Percentiles rank a stretch among this genome's conserved stretches.
These are phyloP conservation scores for Syncephalis plumigaleata DNA, from an alignment of 371 early-diverging fungal genomes.

Conservation along the genomic window DNA sequence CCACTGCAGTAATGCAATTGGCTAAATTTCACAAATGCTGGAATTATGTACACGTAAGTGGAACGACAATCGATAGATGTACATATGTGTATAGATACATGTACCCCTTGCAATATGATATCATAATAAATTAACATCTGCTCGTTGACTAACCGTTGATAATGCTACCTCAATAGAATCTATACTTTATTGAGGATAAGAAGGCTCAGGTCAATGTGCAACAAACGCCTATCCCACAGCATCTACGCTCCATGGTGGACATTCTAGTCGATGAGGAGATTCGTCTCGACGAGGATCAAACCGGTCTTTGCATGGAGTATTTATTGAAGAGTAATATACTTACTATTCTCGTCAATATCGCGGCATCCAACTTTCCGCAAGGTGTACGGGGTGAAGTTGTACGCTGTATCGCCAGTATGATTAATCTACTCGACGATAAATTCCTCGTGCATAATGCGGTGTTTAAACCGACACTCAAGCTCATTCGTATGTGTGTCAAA, in stretches of 20 bases:
- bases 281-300: constrained; percentile 37
- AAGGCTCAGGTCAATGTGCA: constrained; percentile 36
- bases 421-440: constrained; percentile 68
- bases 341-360: constrained; percentile 53
- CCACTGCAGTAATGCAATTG: constrained; percentile 43
- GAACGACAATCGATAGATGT: background rate
- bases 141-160: background rate
- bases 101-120: background rate
- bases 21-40: constrained; percentile 61
- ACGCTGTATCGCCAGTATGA: constrained; percentile 59
- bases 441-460: constrained; percentile 81
- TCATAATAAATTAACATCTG: background rate
- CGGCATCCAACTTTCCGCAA: constrained; percentile 63
- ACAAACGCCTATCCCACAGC: constrained; percentile 62
- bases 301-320: constrained; percentile 84
- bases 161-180: constrained; percentile 5
- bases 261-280: constrained; percentile 82
- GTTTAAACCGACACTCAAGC: constrained; percentile 67
- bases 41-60: constrained; percentile 43
- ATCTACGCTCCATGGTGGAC: constrained; percentile 70
- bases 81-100: too few species aligned
- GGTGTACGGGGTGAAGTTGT: constrained; percentile 79
- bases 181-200: constrained; percentile 40
- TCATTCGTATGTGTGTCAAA: constrained; percentile 50
- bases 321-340: constrained; percentile 71